Percentiles rank a stretch among this genome's conserved stretches.
Evolutionary conservation across 768 basidiomycete species (phyloP).

Genomic region (Heimioporus sp.): DNA sequence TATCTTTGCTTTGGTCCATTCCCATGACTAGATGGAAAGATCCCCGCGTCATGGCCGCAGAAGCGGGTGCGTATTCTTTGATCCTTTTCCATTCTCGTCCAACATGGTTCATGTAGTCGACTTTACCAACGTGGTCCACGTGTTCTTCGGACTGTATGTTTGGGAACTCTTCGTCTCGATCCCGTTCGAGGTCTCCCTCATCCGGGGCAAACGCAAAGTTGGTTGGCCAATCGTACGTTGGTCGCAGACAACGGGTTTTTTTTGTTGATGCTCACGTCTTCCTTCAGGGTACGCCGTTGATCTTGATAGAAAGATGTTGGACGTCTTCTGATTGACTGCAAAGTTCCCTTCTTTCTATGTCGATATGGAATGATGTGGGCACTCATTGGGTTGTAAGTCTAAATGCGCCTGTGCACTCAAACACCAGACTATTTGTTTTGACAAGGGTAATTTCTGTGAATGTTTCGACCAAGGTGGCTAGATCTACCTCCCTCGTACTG

Average conservation of each 20-base stretch:
- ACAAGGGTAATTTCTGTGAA: constrained; percentile 58
- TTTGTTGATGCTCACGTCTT: constrained; percentile 5
- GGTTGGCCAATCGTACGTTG: constrained; percentile 67
- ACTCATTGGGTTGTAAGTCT: constrained; percentile 55
- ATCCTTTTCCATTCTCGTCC: neutral
- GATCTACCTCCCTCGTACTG: neutral
- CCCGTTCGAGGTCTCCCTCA: constrained; percentile 66
- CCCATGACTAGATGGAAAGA: constrained; percentile 28
- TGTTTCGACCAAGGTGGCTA: constrained; percentile 35
- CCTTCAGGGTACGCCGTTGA: constrained; percentile 13
- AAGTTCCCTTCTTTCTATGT: constrained; percentile 66
- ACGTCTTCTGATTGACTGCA: constrained; percentile 6
- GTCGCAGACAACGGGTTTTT: neutral
- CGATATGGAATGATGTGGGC: constrained; percentile 72
- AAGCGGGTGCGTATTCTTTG: constrained; percentile 21
- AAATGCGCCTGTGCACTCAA: neutral
- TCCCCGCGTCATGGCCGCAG: constrained; percentile 14
- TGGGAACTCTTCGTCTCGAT: constrained; percentile 67
- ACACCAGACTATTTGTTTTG: neutral
- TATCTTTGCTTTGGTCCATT: constrained; percentile 14
- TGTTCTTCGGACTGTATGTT: constrained; percentile 62
- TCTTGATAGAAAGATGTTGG: neutral
- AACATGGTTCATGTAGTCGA: constrained; percentile 37
- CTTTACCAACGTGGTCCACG: constrained; percentile 58
- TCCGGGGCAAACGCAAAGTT: constrained; percentile 55